phyloP scores from a whole-genome alignment of 768 basidiomycete genomes.

The Rhizopogon vinicolor region DNA sequence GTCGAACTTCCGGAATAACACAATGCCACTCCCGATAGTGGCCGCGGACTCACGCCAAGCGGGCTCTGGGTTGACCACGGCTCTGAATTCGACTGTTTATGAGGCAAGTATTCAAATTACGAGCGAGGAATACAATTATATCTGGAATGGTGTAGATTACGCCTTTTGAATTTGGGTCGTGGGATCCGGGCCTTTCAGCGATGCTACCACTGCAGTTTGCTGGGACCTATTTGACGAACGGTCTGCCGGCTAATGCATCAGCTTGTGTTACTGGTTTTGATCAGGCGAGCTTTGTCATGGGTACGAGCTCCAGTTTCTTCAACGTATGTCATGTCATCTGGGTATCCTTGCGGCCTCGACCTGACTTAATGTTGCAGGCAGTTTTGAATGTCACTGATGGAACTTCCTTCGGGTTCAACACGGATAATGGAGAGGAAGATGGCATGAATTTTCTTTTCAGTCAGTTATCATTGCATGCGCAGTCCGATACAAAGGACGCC shows the following conservation, averaged over 20 bases:
- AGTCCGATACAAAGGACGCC: conserved; percentile 39
- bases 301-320: conserved; percentile 67
- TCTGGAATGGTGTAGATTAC: conserved; percentile 37
- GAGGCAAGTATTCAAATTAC: conserved; percentile 38
- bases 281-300: conserved; percentile 71
- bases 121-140: not conserved
- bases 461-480: conserved; percentile 43
- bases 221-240: conserved; percentile 62
- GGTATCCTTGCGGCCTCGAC: not conserved
- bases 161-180: conserved; percentile 69
- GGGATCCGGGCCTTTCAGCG: conserved; percentile 66
- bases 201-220: conserved; percentile 59
- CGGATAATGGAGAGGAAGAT: conserved; percentile 23
- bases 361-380: conserved; percentile 32
- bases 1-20: conserved; percentile 43
- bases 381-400: conserved; percentile 39
- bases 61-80: conserved; percentile 37
- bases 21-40: conserved; percentile 66
- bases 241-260: conserved; percentile 46
- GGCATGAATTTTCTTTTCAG: conserved; percentile 46
- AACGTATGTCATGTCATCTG: conserved; percentile 35
- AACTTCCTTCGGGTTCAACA: conserved; percentile 33
- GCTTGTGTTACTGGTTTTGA: conserved; percentile 74
- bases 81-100: conserved; percentile 46
- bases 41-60: conserved; percentile 50